phyloP scores from a whole-genome alignment of 257 asterid genomes.

The Gentiana straminea region DNA sequence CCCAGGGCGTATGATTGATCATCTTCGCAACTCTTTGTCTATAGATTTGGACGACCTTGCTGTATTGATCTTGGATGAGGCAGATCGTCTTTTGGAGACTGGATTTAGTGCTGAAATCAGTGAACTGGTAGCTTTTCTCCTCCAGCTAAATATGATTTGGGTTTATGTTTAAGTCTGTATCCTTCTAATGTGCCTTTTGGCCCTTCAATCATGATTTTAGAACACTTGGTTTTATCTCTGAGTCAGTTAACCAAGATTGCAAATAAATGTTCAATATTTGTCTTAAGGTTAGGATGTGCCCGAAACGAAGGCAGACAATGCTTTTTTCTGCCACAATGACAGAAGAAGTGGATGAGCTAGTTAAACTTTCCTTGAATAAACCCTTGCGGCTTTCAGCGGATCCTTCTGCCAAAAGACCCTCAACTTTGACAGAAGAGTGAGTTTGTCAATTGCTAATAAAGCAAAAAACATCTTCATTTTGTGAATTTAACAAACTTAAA shows the following conservation, averaged over 20 bases:
- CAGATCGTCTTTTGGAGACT: constrained; percentile 94
- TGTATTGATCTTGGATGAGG: constrained; percentile 94
- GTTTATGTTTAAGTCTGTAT: too few species aligned
- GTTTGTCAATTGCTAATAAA: constrained; percentile 12
- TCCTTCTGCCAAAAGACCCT: constrained; percentile 79
- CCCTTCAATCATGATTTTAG: too few species aligned
- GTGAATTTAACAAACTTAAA: neutral
- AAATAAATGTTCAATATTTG: constrained; percentile 2
- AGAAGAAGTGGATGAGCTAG: constrained; percentile 64
- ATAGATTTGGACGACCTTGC: constrained; percentile 92
- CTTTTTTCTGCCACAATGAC: constrained; percentile 95
- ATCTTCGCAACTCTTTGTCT: constrained; percentile 90
- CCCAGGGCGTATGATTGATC: constrained; percentile 99
- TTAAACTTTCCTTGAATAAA: constrained; percentile 66
- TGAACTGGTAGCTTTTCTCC: constrained; percentile 55
- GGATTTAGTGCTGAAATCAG: constrained; percentile 84
- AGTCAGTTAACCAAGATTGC: neutral
- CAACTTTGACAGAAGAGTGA: constrained; percentile 84
- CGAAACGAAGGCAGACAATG: constrained; percentile 96
- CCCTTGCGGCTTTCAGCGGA: constrained; percentile 93
- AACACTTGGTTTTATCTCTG: too few species aligned
- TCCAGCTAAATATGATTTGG: neutral
- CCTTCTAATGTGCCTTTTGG: too few species aligned
- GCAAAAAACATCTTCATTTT: neutral
- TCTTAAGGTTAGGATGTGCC: constrained; percentile 74